Evolutionary conservation across 148 eudicot genomes (phyloP), one percentile per base, ranked within the genome.

Genomic region (Nepenthes mirabilis): DNA sequence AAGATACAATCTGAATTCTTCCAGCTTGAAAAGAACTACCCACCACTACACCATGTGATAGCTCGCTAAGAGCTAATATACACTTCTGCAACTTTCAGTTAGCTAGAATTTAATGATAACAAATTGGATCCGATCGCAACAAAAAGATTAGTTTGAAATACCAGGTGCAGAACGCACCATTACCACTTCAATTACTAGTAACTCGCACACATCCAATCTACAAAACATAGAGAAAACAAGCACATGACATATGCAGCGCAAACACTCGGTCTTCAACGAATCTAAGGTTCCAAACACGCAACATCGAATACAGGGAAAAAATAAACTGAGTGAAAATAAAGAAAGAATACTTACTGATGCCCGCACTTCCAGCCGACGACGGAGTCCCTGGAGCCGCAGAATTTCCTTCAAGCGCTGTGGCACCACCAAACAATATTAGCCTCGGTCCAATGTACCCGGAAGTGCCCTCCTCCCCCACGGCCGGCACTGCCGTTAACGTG

Each of bases 401-500:
- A 66, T 88, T 93, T 5, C 98, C 98, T 71, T 93, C 98, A 1
- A 93, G 83, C 14, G 98, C 98, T 0, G 98, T 93, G 34, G 98
- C 98, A 6, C 98, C 98, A 48, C 98, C 98, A 32, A 93, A 93
- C 36, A 93, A 74, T 47, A 93, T 86, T 59, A 93, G 72, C 63
- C 98, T 76, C 9, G 95, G 98, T 2, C 98, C 98, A 68, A 93
- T 74, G 60, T 88, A 86, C 32, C 85, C 86, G 1, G 87, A 63
- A n/a, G 61, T 63, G 2, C 98, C 96, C 62, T 93, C 98, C 83
- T 93, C 98, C 40, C 98, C 98, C 3, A 88, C 91, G 0, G 95
- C 85, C 5, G 91, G 88, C 6, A 93, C 96, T 12, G 98, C 96
- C 36, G 98, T 93, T 68, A 93, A 65, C 23, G 98, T 93, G 50